Conservation (phyloP, 2,329 filamentous ascomycete species). For the Amphichorda felina region DNA sequence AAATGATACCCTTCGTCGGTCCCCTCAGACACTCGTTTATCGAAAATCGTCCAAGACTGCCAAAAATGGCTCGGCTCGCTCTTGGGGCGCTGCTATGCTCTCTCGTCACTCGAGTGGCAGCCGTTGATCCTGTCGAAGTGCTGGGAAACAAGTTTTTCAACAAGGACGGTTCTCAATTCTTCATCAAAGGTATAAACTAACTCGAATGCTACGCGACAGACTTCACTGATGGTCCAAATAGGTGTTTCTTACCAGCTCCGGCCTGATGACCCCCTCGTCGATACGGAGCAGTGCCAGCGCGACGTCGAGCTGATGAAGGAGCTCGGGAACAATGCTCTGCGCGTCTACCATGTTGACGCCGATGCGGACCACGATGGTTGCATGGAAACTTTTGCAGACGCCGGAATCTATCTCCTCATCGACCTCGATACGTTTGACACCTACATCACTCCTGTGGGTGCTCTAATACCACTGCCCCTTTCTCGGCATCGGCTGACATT, state of each 20-base stretch:
- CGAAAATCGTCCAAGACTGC: too few relatives aligned
- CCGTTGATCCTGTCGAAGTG: slow-evolving; percentile 35
- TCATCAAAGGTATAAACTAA: slow-evolving; percentile 58
- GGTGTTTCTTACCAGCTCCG: slow-evolving; percentile 62
- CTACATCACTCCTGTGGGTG: slow-evolving; percentile 50
- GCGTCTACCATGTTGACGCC: slow-evolving; percentile 79
- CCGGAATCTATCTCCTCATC: slow-evolving; percentile 73
- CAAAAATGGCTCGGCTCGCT: too few relatives aligned
- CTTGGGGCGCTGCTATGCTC: slow-evolving; percentile 8
- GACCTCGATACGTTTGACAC: slow-evolving; percentile 69
- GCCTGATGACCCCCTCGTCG: slow-evolving; percentile 60
- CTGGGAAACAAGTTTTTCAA: slow-evolving; percentile 80
- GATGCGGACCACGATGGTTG: slow-evolving; percentile 60
- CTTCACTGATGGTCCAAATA: too few relatives aligned
- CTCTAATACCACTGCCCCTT: not conserved
- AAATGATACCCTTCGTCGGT: too few relatives aligned
- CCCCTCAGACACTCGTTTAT: too few relatives aligned
- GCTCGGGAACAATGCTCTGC: slow-evolving; percentile 72
- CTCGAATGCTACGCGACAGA: too few relatives aligned
- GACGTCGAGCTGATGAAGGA: slow-evolving; percentile 70
- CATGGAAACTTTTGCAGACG: slow-evolving; percentile 69
- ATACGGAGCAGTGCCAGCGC: slow-evolving; percentile 62
- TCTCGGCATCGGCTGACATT: slow-evolving; percentile 5
- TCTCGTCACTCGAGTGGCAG: slow-evolving; percentile 12
- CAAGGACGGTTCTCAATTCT: slow-evolving; percentile 70